Percentiles rank a stretch among this genome's conserved stretches.
These are phyloP conservation scores for Condylostoma magnum DNA, from an alignment of 169 alveolate species.

Conservation along the genomic window DNA sequence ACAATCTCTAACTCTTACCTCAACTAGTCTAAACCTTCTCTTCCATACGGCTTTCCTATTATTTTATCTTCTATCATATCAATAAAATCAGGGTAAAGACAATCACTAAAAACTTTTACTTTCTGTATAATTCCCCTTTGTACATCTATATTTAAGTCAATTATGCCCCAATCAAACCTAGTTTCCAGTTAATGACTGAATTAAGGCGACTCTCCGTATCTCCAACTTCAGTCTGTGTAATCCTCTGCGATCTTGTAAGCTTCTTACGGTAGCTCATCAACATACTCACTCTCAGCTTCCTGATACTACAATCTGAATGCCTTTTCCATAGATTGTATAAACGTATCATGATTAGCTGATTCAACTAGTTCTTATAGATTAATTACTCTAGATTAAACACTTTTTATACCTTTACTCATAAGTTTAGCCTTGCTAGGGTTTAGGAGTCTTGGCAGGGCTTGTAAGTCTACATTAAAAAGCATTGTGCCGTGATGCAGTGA, in stretches of 20 bases:
- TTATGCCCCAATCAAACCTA: slow-evolving; percentile 79
- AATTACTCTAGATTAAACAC: slow-evolving; percentile 76
- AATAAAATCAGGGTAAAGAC: slow-evolving; percentile 44
- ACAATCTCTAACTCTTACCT: too few relatives aligned
- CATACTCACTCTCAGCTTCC: slow-evolving; percentile 29
- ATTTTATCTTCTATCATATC: neutral
- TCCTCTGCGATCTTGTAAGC: slow-evolving; percentile 41
- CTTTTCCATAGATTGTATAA: slow-evolving; percentile 37
- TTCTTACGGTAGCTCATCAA: slow-evolving; percentile 39
- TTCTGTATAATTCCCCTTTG: slow-evolving; percentile 45
- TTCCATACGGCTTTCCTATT: neutral
- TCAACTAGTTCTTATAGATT: slow-evolving; percentile 66
- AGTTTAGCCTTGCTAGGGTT: slow-evolving; percentile 83
- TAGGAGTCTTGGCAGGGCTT: slow-evolving; percentile 61
- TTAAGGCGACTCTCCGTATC: slow-evolving; percentile 78
- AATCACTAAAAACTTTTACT: slow-evolving; percentile 65
- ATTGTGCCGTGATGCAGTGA: slow-evolving; percentile 93
- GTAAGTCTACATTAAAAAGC: slow-evolving; percentile 67
- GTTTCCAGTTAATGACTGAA: slow-evolving; percentile 66
- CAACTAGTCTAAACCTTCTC: too few relatives aligned
- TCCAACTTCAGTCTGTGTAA: slow-evolving; percentile 78
- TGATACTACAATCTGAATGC: slow-evolving; percentile 26
- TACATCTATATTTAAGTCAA: slow-evolving; percentile 64
- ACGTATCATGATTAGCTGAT: slow-evolving; percentile 50
- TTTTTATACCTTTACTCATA: slow-evolving; percentile 77